Conservation (phyloP, 768 basidiomycete species). For the Phanerochaete carnosa region DNA sequence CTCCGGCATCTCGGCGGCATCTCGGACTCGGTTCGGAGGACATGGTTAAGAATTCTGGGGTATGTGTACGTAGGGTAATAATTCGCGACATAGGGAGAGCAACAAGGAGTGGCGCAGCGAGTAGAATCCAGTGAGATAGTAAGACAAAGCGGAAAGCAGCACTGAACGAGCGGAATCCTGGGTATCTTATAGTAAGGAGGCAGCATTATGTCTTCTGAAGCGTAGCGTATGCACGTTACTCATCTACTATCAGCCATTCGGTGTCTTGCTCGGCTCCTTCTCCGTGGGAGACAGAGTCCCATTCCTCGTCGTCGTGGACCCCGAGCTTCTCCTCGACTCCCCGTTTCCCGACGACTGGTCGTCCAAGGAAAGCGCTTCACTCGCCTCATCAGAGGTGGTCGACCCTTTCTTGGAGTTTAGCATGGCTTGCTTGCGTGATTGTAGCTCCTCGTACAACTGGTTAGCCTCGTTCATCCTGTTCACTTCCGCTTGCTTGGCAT, state of each 20-base stretch:
- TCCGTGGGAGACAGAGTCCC: conserved; percentile 67
- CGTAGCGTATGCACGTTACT: conserved; percentile 20
- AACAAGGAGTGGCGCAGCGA: neutral
- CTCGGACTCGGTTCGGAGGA: neutral
- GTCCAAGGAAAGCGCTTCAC: conserved; percentile 25
- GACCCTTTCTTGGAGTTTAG: conserved; percentile 44
- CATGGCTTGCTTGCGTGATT: conserved; percentile 63
- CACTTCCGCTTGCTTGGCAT: conserved; percentile 89
- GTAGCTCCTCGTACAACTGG: conserved; percentile 85
- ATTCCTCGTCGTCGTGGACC: conserved; percentile 57
- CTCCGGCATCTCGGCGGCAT: neutral
- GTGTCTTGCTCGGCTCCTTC: conserved; percentile 77
- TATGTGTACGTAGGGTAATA: neutral
- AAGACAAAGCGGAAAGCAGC: neutral
- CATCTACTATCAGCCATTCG: conserved; percentile 84
- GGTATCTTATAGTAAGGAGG: conserved; percentile 20
- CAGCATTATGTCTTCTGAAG: conserved; percentile 2
- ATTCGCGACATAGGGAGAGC: neutral
- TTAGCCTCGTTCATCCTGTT: conserved; percentile 96
- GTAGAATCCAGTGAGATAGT: neutral
- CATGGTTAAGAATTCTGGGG: neutral
- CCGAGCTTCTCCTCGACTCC: conserved; percentile 47
- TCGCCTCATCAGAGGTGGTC: conserved; percentile 15
- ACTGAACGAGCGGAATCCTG: conserved; percentile 18
- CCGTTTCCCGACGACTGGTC: conserved; percentile 57